A percentile compares a stretch with the other conserved stretches of the same genome.
Evolutionary conservation across 108 stramenopile genomes (phyloP).

Genomic region (Seminavis robusta): DNA sequence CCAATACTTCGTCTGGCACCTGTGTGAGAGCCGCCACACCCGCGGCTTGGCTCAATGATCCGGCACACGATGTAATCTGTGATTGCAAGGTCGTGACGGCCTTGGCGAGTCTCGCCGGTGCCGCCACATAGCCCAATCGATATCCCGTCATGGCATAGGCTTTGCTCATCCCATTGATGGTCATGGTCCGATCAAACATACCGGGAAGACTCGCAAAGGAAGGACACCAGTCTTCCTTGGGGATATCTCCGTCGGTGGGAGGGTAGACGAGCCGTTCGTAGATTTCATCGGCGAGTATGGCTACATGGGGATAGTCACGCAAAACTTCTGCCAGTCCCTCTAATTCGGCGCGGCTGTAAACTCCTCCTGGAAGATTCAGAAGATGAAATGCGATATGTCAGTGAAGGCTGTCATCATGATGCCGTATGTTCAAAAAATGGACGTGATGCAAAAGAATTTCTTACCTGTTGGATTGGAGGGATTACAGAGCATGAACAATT

Average conservation of each 20-base stretch:
- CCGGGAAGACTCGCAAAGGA: conserved; percentile 79
- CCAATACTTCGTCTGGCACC: conserved; percentile 70
- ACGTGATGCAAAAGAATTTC: no score
- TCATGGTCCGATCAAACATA: conserved; percentile 87
- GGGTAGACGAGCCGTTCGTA: conserved; percentile 94
- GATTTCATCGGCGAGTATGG: conserved; percentile 93
- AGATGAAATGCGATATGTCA: no score
- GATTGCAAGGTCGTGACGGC: conserved; percentile 84
- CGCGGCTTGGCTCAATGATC: conserved; percentile 90
- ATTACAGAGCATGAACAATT: conserved; percentile 93
- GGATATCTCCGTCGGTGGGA: conserved; percentile 21
- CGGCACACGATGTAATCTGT: conserved; percentile 93
- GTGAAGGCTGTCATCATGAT: neutral
- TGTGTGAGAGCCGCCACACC: conserved; percentile 82
- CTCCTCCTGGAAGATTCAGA: conserved; percentile 60
- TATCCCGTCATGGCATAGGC: conserved; percentile 97
- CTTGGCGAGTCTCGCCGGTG: conserved; percentile 60
- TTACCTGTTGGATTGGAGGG: conserved; percentile 92
- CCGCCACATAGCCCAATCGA: conserved; percentile 89
- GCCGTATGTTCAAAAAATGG: neutral
- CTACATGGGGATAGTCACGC: conserved; percentile 63
- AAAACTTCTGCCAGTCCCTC: conserved; percentile 68
- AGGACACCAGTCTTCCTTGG: conserved; percentile 65
- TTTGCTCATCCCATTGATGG: conserved; percentile 95
- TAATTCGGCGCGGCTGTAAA: conserved; percentile 59